Evolutionary conservation across 768 basidiomycete genomes (phyloP), one percentile per base, ranked within the genome.

Genomic region (Termitomyces sp.): DNA sequence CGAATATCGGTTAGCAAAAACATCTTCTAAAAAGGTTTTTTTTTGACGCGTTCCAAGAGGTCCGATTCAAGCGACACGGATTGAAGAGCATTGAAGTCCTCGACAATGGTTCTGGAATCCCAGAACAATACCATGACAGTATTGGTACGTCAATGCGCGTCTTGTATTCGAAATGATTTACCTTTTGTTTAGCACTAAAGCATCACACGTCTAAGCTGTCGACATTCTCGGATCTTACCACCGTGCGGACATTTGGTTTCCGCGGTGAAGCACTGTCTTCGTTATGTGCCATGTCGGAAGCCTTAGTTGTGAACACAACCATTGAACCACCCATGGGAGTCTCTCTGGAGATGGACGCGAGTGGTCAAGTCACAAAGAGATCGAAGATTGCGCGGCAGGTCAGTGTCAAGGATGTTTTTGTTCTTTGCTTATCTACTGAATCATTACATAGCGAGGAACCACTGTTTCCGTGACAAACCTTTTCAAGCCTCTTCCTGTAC

Each of bases 221-320:
- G 3, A 81, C 85, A 0, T 93, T 88, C 65, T 72, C 81, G 4
- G 91, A 94, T 67, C 81, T 98, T 3, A 74, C 82, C 2, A 73
- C 79, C 0, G 83, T 98, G 10, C 72, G 74, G 5, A 93, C 94
- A 0, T 97, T 98, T 69, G 96, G 96, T 0, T 99, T 98, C 67
- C 83, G 97, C 37, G 97, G 97, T 16, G 97, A 99, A 72, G 97
- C 97, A 0, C 76, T 99, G 0, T 93, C 94, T 7, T 94, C 96
- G 3, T 78, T 99, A 0, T 99, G 95, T 66, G 92, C 92, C 1
- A 72, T 97, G 0, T 82, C 85, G 50, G 86, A 90, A 54, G 71
- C 76, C 3, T 81, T 98, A 12, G 76, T 74, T 0, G 77, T 98
- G 48, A 79, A 80, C 1, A 98, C 96, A 0, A 80, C 90, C 3